These are phyloP conservation scores for Picea mariana DNA, from an alignment of 83 land plant genomes.

Conservation along the genomic window DNA sequence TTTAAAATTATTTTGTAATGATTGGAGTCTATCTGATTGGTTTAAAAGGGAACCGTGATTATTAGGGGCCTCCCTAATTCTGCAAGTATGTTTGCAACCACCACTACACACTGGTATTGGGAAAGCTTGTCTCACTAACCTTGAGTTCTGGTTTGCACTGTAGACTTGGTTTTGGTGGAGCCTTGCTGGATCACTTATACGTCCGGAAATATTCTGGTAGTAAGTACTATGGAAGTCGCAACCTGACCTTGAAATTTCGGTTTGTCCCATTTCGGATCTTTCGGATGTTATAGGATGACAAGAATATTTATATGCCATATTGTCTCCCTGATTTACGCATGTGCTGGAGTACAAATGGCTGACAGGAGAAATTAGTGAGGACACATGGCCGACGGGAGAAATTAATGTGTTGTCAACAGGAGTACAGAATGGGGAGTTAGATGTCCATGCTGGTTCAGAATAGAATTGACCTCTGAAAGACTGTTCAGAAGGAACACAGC, in stretches of 20 bases:
- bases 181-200: neutral
- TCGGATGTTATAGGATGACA: no score
- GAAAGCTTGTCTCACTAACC: neutral
- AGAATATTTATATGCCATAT: neutral
- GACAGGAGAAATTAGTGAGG: neutral
- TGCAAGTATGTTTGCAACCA: neutral
- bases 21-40: neutral
- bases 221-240: no score
- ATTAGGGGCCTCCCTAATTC: no score
- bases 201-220: neutral
- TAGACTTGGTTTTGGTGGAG: neutral
- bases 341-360: neutral
- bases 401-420: neutral
- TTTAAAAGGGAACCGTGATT: neutral
- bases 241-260: no score
- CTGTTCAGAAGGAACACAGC: neutral
- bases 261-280: no score
- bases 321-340: neutral
- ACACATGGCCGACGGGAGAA: neutral
- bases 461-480: neutral
- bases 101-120: neutral
- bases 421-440: neutral
- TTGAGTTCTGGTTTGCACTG: neutral
- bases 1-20: no score
- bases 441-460: conserved; percentile 4